Percentiles rank a stretch among this genome's conserved stretches.
Conservation (phyloP, 179 eudicot species). For the Silene coronaria region DNA sequence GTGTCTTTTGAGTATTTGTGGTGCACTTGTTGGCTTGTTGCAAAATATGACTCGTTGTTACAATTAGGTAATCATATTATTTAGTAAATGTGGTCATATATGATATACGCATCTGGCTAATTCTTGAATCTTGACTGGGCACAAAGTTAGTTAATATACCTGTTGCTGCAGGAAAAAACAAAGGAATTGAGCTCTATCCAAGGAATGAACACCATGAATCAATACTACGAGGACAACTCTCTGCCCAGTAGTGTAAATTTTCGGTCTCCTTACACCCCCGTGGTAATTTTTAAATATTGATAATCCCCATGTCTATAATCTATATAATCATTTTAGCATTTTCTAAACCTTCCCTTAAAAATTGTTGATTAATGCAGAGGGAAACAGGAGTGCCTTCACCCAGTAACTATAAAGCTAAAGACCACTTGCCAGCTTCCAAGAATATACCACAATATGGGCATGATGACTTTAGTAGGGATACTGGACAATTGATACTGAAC, state of each 20-base stretch:
- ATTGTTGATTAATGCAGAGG: constrained; percentile 36
- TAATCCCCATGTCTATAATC: background rate
- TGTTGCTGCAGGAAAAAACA: constrained; percentile 37
- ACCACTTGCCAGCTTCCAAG: constrained; percentile 22
- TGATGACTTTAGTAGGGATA: constrained; percentile 29
- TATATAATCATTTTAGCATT: background rate
- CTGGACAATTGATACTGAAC: constrained; percentile 22
- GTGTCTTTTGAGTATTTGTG: background rate
- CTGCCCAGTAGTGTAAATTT: constrained; percentile 26
- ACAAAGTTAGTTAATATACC: background rate
- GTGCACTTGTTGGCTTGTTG: constrained; percentile 1
- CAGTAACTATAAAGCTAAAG: constrained; percentile 29
- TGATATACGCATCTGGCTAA: background rate
- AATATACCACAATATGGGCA: constrained; percentile 30
- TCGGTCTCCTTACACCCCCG: constrained; percentile 33
- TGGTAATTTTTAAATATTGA: constrained; percentile 27
- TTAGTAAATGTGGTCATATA: background rate
- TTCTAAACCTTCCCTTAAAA: background rate
- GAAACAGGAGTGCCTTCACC: constrained; percentile 30
- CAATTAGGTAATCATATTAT: background rate
- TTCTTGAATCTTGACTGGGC: constrained; percentile 6
- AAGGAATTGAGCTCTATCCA: constrained; percentile 40
- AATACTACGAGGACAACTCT: constrained; percentile 30
- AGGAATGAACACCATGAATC: constrained; percentile 34
- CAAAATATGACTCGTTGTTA: background rate